These are phyloP conservation scores for Aeschynomene evenia DNA, from an alignment of 306 rosid genomes.

Conservation along the genomic window DNA sequence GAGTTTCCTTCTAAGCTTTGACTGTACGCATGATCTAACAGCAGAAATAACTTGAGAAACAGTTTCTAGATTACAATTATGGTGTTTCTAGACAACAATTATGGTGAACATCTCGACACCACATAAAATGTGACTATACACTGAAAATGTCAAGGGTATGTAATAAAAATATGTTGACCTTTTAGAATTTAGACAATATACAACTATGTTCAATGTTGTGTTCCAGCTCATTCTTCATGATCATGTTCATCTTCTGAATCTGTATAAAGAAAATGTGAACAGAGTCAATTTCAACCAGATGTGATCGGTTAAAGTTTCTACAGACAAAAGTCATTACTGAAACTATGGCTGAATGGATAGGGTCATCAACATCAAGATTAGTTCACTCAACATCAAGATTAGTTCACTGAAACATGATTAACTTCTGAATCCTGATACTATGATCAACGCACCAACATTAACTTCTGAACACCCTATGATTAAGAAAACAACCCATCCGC, in stretches of 20 bases:
- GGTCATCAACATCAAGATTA: neutral
- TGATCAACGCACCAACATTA: neutral
- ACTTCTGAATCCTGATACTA: neutral
- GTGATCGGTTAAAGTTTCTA: constrained; percentile 5
- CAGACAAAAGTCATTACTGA: neutral
- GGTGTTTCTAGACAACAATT: neutral
- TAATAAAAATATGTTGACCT: constrained; percentile 14
- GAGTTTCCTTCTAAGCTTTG: neutral
- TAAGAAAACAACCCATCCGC: neutral
- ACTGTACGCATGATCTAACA: neutral
- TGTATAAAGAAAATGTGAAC: constrained; percentile 33
- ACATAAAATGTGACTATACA: constrained; percentile 1
- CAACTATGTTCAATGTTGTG: constrained; percentile 29
- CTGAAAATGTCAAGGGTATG: neutral
- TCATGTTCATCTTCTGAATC: constrained; percentile 93
- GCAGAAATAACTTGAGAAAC: neutral
- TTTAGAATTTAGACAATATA: constrained; percentile 21
- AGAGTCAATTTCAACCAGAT: constrained; percentile 8
- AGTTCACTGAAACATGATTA: neutral
- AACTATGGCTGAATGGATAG: neutral
- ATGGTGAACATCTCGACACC: neutral
- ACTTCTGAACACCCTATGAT: neutral
- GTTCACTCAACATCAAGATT: constrained; percentile 1
- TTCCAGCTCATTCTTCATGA: constrained; percentile 68
- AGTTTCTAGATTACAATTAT: neutral